These are phyloP conservation scores for Aspergillus hiratsukae DNA, from an alignment of 2,329 filamentous ascomycete genomes.

Conservation along the genomic window DNA sequence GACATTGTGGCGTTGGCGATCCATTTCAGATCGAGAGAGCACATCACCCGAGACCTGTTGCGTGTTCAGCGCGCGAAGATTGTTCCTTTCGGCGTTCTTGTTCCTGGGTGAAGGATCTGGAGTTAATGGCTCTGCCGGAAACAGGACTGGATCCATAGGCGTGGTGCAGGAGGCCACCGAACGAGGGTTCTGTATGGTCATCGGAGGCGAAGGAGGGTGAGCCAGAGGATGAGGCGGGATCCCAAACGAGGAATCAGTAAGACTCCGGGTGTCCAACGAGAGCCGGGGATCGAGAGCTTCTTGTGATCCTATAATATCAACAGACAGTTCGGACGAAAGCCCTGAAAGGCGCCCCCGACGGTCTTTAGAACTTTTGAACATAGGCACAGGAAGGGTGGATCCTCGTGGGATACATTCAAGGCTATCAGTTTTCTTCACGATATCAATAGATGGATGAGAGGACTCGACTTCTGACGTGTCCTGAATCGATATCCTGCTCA, in stretches of 20 bases:
- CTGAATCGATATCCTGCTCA: conserved; percentile 24
- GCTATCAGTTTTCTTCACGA: conserved; percentile 49
- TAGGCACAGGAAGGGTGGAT: conserved; percentile 35
- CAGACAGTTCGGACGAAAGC: conserved; percentile 47
- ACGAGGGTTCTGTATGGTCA: conserved; percentile 38
- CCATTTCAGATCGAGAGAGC: conserved; percentile 29
- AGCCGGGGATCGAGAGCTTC: conserved; percentile 31
- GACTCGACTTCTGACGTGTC: conserved; percentile 32
- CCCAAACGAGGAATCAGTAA: conserved; percentile 35
- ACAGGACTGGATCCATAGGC: conserved; percentile 28
- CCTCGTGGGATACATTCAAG: conserved; percentile 45
- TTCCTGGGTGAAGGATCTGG: conserved; percentile 40
- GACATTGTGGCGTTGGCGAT: conserved; percentile 12
- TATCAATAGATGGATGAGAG: conserved; percentile 47
- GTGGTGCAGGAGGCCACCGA: conserved; percentile 31
- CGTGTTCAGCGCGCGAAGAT: conserved; percentile 18
- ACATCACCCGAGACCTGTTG: conserved; percentile 31
- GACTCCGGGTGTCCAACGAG: conserved; percentile 31
- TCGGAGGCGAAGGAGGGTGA: conserved; percentile 45
- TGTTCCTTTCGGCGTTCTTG: conserved; percentile 13
- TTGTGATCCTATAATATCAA: conserved; percentile 45
- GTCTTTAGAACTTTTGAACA: conserved; percentile 30
- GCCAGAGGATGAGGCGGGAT: conserved; percentile 43
- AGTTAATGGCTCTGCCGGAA: conserved; percentile 36
- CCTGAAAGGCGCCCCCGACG: conserved; percentile 53